Evolutionary conservation across 495 filamentous ascomycete genomes (phyloP).

Genomic region (Halenospora varia): DNA sequence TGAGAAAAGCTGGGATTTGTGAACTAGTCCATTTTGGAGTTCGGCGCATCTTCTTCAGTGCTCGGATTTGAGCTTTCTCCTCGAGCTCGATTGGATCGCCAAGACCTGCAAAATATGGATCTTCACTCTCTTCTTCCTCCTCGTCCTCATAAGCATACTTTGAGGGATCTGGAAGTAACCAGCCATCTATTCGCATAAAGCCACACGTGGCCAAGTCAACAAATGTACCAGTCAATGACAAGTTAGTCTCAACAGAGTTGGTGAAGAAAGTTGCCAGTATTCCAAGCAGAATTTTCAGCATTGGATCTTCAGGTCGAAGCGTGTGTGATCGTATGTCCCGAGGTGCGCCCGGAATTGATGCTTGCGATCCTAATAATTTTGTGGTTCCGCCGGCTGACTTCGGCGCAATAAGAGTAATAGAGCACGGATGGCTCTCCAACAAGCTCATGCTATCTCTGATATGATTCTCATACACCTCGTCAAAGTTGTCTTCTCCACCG

Average conservation of each 20-base stretch:
- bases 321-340: slow-evolving; percentile 54
- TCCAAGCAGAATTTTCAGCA: slow-evolving; percentile 65
- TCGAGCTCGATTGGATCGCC: slow-evolving; percentile 27
- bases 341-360: slow-evolving; percentile 48
- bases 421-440: slow-evolving; percentile 80
- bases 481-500: slow-evolving; percentile 63
- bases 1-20: slow-evolving; percentile 44
- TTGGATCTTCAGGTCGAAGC: slow-evolving; percentile 66
- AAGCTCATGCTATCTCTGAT: slow-evolving; percentile 72
- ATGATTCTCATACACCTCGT: slow-evolving; percentile 78
- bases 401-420: slow-evolving; percentile 51
- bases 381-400: slow-evolving; percentile 48
- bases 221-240: slow-evolving; percentile 77
- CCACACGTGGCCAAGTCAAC: slow-evolving; percentile 80
- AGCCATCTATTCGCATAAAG: slow-evolving; percentile 77
- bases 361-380: slow-evolving; percentile 43
- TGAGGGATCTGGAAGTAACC: slow-evolving; percentile 76
- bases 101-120: background rate
- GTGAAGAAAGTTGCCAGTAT: slow-evolving; percentile 76
- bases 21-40: slow-evolving; percentile 44
- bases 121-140: slow-evolving; percentile 21
- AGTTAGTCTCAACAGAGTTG: slow-evolving; percentile 86
- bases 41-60: slow-evolving; percentile 44
- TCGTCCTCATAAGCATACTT: slow-evolving; percentile 51
- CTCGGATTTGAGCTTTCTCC: slow-evolving; percentile 41